Conservation (phyloP, 2,329 filamentous ascomycete species). For the Aspergillus quadricinctus region DNA sequence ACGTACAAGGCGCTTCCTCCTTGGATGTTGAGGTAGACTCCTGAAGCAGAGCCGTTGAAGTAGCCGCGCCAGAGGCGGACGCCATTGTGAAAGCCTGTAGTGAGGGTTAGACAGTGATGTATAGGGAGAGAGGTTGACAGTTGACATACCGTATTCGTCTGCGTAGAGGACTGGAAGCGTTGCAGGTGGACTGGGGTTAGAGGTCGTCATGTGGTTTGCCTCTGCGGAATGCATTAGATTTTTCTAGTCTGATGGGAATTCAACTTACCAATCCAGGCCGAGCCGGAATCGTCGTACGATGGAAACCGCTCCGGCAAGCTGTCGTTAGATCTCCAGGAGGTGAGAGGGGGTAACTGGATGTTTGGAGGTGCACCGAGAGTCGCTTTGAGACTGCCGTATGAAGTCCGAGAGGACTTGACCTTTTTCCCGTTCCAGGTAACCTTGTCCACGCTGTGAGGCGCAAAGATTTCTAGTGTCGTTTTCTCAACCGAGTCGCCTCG, state of each 20-base stretch:
- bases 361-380: slow-evolving; percentile 24
- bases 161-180: slow-evolving; percentile 46
- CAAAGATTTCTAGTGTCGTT: slow-evolving; percentile 46
- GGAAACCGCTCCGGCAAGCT: slow-evolving; percentile 41
- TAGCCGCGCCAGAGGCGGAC: slow-evolving; percentile 44
- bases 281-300: slow-evolving; percentile 41
- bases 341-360: slow-evolving; percentile 31
- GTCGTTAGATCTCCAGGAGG: slow-evolving; percentile 40
- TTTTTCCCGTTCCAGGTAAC: slow-evolving; percentile 51
- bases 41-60: slow-evolving; percentile 35
- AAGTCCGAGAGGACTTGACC: slow-evolving; percentile 29
- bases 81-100: slow-evolving; percentile 39
- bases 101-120: background rate
- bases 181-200: slow-evolving; percentile 39
- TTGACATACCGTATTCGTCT: slow-evolving; percentile 38
- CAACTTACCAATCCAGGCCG: slow-evolving; percentile 32
- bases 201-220: slow-evolving; percentile 40
- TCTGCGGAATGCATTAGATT: slow-evolving; percentile 15
- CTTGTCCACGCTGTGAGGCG: slow-evolving; percentile 41
- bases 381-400: slow-evolving; percentile 38
- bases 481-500: slow-evolving; percentile 44
- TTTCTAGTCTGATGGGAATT: background rate
- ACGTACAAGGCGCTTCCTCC: slow-evolving; percentile 49
- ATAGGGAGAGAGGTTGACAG: background rate
- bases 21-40: slow-evolving; percentile 47